These are phyloP conservation scores for Sutorius eximius DNA, from an alignment of 1,284 basidiomycete species.

Conservation along the genomic window DNA sequence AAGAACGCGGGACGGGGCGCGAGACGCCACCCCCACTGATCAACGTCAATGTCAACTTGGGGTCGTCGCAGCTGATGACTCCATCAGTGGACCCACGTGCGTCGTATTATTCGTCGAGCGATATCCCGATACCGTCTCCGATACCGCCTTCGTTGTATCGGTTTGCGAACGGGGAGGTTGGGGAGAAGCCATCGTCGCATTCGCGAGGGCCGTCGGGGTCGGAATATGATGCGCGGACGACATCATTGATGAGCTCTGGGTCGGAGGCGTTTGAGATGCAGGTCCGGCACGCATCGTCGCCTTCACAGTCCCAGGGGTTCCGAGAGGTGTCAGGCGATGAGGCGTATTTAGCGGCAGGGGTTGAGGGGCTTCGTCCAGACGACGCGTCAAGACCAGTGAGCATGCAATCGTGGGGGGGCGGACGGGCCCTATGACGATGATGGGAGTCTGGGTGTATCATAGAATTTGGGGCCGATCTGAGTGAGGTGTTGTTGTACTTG, in stretches of 20 bases:
- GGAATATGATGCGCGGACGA: constrained; percentile 1
- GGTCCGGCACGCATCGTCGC: constrained; percentile 37
- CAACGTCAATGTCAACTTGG: background rate
- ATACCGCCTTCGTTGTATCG: constrained; percentile 52
- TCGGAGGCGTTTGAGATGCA: constrained; percentile 55
- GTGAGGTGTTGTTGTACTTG: constrained; percentile 17
- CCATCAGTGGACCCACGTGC: constrained; percentile 9
- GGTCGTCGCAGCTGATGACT: too few species aligned
- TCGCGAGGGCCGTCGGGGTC: background rate
- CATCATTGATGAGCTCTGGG: background rate
- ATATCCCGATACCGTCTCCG: constrained; percentile 63
- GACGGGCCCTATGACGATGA: constrained; percentile 38
- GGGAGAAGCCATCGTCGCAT: constrained; percentile 8
- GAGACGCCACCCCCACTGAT: constrained; percentile 9
- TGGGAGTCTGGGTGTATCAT: constrained; percentile 19
- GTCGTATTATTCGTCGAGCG: constrained; percentile 74
- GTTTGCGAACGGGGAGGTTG: constrained; percentile 44
- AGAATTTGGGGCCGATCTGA: constrained; percentile 4
- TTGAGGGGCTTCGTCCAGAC: constrained; percentile 4
- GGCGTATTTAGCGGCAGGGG: background rate
- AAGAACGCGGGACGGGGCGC: too few species aligned
- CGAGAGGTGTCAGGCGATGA: background rate
- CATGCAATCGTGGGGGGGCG: constrained; percentile 43
- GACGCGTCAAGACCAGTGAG: constrained; percentile 34
- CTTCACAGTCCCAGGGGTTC: constrained; percentile 9